Evolutionary conservation across 306 rosid species (phyloP), one percentile per base, ranked within the genome.

Genomic region (Styphnolobium japonicum): DNA sequence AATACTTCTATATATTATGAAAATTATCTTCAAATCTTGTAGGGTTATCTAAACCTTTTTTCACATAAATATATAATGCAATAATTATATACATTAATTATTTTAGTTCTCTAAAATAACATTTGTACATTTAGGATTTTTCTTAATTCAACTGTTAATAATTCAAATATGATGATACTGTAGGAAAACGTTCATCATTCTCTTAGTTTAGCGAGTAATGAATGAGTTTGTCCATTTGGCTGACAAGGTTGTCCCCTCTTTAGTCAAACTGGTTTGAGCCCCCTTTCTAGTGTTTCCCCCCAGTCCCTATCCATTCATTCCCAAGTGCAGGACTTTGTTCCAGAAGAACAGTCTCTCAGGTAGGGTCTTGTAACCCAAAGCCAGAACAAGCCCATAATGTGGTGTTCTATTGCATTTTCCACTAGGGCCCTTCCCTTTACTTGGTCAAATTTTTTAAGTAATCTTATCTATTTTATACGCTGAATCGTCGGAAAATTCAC

Each of bases 301-400:
- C 9, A 11, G 52, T 73, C 82, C 15, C 77, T n/a, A 63, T 71
- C 86, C 73, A 53, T 46, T 49, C 37, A 64, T 78, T 72, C 60
- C 31, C 2, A 67, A 53, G 23, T 65, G 75, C 43, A 40, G 43
- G 23, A 69, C 55, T 43, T 9, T 22, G 56, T 33, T 63, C 64
- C 75, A 16, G 31, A 81, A 83, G 53, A 21, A 21, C 52, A 71
- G 40, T 58, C 37, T 12, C 62, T 65, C 51, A 4, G n/a, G 34
- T 31, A 72, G 66, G 78, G 81, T 76, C 82, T 65, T 84, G 83
- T 62, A 52, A 63, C 79, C 84, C 51, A 60, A 74, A 63, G 49
- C 68, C 37, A 45, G 31, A 85, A 75, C 86, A 83, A 36, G 18
- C 67, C 56, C 57, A 78, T 36, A 21, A 75, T 77, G 18, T 66